phyloP scores from a whole-genome alignment of 305 asterid genomes.

The Stenogyne calaminthoides region DNA sequence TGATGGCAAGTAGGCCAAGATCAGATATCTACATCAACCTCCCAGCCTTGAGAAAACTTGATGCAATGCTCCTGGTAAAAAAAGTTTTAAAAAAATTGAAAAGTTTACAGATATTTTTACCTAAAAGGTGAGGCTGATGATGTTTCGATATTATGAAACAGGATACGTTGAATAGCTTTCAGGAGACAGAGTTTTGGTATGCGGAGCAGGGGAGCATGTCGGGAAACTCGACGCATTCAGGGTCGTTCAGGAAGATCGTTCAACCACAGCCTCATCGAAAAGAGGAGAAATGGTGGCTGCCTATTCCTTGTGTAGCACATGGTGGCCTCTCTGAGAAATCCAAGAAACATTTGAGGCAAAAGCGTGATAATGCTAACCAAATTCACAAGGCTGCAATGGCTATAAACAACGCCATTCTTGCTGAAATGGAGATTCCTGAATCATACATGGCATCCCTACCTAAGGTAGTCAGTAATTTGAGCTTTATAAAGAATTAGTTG shows the following conservation, averaged over 20 bases:
- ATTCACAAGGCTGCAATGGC: constrained; percentile 95
- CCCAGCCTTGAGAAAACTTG: constrained; percentile 75
- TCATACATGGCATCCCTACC: constrained; percentile 82
- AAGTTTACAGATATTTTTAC: not conserved
- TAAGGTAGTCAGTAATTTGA: constrained; percentile 51
- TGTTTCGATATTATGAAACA: constrained; percentile 22
- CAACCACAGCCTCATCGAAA: constrained; percentile 60
- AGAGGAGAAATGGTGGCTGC: constrained; percentile 95
- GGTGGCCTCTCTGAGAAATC: constrained; percentile 70
- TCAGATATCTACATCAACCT: constrained; percentile 78
- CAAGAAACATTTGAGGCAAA: constrained; percentile 62
- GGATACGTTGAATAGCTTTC: constrained; percentile 51
- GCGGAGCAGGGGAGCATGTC: constrained; percentile 70
- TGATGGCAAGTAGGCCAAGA: constrained; percentile 82
- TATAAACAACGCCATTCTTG: constrained; percentile 63
- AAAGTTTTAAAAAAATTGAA: not conserved
- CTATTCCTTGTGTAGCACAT: constrained; percentile 67
- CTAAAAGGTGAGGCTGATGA: not conserved
- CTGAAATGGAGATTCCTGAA: constrained; percentile 90
- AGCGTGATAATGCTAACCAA: constrained; percentile 77
- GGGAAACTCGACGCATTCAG: constrained; percentile 54
- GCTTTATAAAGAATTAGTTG: not conserved
- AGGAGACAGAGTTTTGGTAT: constrained; percentile 52
- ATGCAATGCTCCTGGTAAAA: constrained; percentile 57
- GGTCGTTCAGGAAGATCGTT: constrained; percentile 66